phyloP scores from a whole-genome alignment of 176 grass and related monocot genomes.

The Paspalum vaginatum region DNA sequence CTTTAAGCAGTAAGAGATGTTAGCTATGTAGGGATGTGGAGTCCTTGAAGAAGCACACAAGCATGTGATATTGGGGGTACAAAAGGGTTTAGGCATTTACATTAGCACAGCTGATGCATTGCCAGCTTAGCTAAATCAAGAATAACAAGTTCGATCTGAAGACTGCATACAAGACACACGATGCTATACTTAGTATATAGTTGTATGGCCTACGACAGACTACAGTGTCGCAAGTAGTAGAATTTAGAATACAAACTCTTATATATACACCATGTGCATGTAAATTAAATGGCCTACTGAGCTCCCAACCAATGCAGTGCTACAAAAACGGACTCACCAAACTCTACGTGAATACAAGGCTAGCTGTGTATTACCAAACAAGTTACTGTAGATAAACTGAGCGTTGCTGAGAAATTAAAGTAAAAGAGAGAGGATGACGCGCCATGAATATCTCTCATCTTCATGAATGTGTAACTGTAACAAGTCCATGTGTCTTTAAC shows the following conservation, averaged over 20 bases:
- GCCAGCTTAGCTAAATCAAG: neutral
- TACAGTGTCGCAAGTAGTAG: neutral
- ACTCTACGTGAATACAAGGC: neutral
- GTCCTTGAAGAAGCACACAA: slow-evolving; percentile 1
- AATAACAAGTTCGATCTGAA: neutral
- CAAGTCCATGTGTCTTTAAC: neutral
- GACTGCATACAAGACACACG: neutral
- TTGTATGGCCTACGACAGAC: neutral
- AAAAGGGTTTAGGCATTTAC: neutral
- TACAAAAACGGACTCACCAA: neutral
- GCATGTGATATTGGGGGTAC: slow-evolving; percentile 53
- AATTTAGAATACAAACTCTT: neutral
- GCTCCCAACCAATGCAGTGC: neutral
- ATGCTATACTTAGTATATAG: neutral
- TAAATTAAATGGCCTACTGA: neutral
- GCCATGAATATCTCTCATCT: neutral
- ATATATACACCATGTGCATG: neutral
- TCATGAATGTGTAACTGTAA: neutral
- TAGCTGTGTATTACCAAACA: neutral
- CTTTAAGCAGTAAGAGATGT: neutral
- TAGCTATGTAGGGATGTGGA: neutral
- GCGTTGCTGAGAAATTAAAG: neutral
- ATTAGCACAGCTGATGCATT: neutral
- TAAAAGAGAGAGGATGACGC: neutral
- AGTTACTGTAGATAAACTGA: neutral